Conservation (phyloP, 1,284 basidiomycete genomes). For the Quambalaria eucalypti region DNA sequence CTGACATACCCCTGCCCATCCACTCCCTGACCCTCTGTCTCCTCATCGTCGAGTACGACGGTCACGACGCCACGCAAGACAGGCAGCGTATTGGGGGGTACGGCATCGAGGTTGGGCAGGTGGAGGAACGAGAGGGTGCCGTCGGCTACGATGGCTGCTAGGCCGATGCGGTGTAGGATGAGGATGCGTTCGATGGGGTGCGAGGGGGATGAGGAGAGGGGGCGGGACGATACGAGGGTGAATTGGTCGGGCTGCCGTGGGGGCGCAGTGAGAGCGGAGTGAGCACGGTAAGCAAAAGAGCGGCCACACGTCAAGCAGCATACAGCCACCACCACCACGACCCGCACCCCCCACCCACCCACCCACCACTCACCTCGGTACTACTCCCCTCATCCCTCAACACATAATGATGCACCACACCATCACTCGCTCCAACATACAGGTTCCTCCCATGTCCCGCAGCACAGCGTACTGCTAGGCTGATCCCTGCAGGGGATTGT, state of each 20-base stretch:
- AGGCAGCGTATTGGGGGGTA: conserved; percentile 2
- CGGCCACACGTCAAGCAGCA: no score
- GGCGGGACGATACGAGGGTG: not conserved
- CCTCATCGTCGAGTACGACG: conserved; percentile 16
- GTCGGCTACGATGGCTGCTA: conserved; percentile 17
- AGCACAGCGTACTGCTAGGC: conserved; percentile 11
- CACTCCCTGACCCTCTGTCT: not conserved
- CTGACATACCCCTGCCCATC: conserved; percentile 13
- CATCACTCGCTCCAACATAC: conserved; percentile 31
- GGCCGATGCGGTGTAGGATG: conserved; percentile 1
- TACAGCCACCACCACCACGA: no score
- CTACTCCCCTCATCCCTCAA: conserved; percentile 8
- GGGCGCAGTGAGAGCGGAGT: not conserved
- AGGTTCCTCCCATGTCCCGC: conserved; percentile 13
- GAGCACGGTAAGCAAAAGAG: conserved; percentile 6
- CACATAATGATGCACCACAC: conserved; percentile 18
- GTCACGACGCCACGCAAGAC: conserved; percentile 14
- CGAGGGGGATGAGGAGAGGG: conserved; percentile 7
- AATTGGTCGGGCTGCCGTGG: conserved; percentile 5
- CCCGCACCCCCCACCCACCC: conserved; percentile 11
- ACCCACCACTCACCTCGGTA: conserved; percentile 24
- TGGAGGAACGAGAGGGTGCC: conserved; percentile 14
- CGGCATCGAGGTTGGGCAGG: conserved; percentile 9
- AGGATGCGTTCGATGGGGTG: conserved; percentile 15
- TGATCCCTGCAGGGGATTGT: conserved; percentile 20